phyloP scores from a whole-genome alignment of 371 early-diverging fungal species.

The Nematocida ausubeli region DNA sequence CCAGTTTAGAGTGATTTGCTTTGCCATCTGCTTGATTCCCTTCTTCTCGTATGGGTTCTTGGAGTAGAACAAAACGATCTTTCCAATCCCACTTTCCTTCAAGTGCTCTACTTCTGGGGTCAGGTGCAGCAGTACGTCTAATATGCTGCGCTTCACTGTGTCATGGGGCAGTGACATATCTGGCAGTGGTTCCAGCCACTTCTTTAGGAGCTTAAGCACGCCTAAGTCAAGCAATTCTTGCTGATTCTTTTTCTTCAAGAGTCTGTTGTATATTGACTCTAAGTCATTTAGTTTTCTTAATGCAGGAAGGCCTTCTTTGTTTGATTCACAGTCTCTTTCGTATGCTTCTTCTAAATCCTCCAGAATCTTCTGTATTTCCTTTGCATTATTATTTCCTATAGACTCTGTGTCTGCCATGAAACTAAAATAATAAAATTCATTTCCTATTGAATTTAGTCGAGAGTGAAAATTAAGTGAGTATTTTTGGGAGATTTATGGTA shows the following conservation, averaged over 20 bases:
- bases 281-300: constrained; percentile 76
- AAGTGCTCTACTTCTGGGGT: constrained; percentile 79
- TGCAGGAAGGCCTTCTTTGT: constrained; percentile 51
- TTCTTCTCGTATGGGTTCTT: constrained; percentile 77
- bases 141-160: constrained; percentile 78
- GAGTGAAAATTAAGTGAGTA: too few species aligned
- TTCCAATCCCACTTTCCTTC: constrained; percentile 79
- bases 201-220: constrained; percentile 76
- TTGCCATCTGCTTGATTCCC: constrained; percentile 73
- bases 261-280: constrained; percentile 70
- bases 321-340: constrained; percentile 24
- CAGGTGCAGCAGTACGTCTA: constrained; percentile 74
- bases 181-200: constrained; percentile 89
- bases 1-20: constrained; percentile 72
- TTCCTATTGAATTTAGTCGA: too few species aligned
- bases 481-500: too few species aligned
- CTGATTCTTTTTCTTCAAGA: constrained; percentile 71
- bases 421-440: constrained; percentile 4
- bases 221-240: constrained; percentile 73
- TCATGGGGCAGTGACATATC: constrained; percentile 85
- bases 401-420: constrained; percentile 20
- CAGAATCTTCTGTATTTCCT: constrained; percentile 21
- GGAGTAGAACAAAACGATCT: constrained; percentile 83
- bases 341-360: constrained; percentile 19
- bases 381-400: neutral